Percentiles rank a stretch among this genome's conserved stretches.
Conservation (phyloP, 371 early-diverging fungal species). For the Zopfochytrium polystomum region DNA sequence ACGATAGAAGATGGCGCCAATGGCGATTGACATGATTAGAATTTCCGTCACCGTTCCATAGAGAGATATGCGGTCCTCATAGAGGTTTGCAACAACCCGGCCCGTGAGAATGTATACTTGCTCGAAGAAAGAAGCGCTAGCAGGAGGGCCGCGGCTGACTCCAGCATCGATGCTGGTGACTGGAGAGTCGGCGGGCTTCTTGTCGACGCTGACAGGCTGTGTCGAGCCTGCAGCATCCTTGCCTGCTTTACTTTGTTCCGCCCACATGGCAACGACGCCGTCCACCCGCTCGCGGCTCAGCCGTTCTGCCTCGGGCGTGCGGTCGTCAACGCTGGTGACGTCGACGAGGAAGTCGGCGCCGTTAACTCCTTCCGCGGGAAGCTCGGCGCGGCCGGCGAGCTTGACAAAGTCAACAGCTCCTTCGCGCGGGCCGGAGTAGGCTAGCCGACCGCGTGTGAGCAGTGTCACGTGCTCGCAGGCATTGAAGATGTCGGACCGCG, state of each 20-base stretch:
- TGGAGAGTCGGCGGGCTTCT: constrained; percentile 1
- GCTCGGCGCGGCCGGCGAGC: constrained; percentile 56
- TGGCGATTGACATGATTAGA: constrained; percentile 25
- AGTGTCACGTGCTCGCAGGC: constrained; percentile 60
- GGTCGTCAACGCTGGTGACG: constrained; percentile 43
- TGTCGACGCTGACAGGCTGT: not conserved
- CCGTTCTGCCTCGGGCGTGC: constrained; percentile 27
- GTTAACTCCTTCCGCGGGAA: constrained; percentile 70
- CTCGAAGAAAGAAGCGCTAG: constrained; percentile 30
- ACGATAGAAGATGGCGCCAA: constrained; percentile 30
- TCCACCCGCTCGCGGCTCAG: constrained; percentile 16
- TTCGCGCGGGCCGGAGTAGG: constrained; percentile 40
- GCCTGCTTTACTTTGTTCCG: too few species aligned
- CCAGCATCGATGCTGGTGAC: too few species aligned
- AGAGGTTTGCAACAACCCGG: constrained; percentile 30
- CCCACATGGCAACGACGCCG: constrained; percentile 29
- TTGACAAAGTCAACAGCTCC: constrained; percentile 57
- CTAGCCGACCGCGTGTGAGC: constrained; percentile 53
- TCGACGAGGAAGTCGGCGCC: too few species aligned
- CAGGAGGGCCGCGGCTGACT: not conserved
- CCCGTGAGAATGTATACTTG: constrained; percentile 31
- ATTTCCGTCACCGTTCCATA: constrained; percentile 40
- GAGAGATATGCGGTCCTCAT: constrained; percentile 37
- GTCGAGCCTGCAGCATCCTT: too few species aligned
- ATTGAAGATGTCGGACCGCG: constrained; percentile 47